Evolutionary conservation across 345 rosid genomes (phyloP), one percentile per base, ranked within the genome.

Genomic region (Erodium maritimum): DNA sequence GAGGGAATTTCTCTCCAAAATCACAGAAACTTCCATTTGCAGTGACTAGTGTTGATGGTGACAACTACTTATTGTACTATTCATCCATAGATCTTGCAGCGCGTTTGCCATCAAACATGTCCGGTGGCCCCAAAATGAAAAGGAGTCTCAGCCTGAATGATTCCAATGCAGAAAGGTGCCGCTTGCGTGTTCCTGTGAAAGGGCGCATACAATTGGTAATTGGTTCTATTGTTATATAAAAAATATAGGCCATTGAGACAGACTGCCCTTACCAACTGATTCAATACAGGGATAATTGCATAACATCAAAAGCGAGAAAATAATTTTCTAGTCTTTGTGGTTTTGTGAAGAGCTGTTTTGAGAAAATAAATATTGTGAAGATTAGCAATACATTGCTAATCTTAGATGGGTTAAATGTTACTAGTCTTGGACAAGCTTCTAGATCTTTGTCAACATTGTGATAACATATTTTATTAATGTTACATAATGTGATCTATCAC

Each of bases 21-120:
- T 77, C 87, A n/a, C 87, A 77, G 80, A 84, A 84, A 76, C 90
- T 87, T 71, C 90, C 95, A 2, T 87, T 87, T 70, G 79, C 91
- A 24, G 95, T 87, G 24, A 78, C 81, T 55, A 87, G 91, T 61
- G 81, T 82, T 23, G 88, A 84, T 74, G 91, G 84, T 58, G 91
- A 87, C 65, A 77, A 77, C 69, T 65, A 73, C 60, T 76, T 84
- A 65, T 72, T 84, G 23, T 84, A 84, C 64, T 87, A 79, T 57
- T 83, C 91, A 58, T 84, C 91, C 64, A 82, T 87, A 71, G 86
- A 87, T 71, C 85, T 87, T 54, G 64, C 69, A 37, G 77, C 83
- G 61, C 78, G 78, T 59, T 79, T 80, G 20, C 69, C 64, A 59
- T 66, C 75, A 17, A 82, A 50, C 67, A 87, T 71, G 58, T 63